Conservation (phyloP, 495 filamentous ascomycete species). For the Lepidopterella palustris region DNA sequence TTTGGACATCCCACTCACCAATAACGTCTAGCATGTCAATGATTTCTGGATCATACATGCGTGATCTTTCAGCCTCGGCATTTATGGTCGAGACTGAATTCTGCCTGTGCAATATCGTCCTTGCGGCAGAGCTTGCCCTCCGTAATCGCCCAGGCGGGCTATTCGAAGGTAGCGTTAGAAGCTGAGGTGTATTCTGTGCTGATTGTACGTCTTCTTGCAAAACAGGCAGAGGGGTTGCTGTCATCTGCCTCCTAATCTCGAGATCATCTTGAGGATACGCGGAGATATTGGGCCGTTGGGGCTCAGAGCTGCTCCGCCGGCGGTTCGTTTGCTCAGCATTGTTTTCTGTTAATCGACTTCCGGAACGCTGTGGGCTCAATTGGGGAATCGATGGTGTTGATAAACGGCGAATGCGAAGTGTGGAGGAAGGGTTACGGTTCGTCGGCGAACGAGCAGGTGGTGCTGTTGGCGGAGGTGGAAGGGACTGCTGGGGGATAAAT, state of each 20-base stretch:
- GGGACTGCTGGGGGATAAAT: background rate
- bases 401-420: background rate
- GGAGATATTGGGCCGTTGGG: constrained; percentile 6
- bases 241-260: constrained; percentile 17
- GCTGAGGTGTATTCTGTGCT: background rate
- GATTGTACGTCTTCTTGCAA: constrained; percentile 14
- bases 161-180: background rate
- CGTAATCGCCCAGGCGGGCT: background rate
- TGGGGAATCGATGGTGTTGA: background rate
- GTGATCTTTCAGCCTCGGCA: background rate
- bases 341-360: background rate
- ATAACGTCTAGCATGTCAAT: constrained; percentile 68
- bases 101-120: constrained; percentile 4
- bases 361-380: background rate
- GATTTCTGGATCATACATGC: constrained; percentile 52
- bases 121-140: constrained; percentile 5
- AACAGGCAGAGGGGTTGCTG: constrained; percentile 18
- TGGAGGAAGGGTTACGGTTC: background rate
- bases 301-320: constrained; percentile 18
- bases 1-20: constrained; percentile 52
- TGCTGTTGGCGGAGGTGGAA: background rate
- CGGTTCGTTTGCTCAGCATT: background rate
- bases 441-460: background rate
- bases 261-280: constrained; percentile 10
- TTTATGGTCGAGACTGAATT: constrained; percentile 7